These are phyloP conservation scores for Tremellales sp. DNA, from an alignment of 1,284 basidiomycete genomes.

Conservation along the genomic window DNA sequence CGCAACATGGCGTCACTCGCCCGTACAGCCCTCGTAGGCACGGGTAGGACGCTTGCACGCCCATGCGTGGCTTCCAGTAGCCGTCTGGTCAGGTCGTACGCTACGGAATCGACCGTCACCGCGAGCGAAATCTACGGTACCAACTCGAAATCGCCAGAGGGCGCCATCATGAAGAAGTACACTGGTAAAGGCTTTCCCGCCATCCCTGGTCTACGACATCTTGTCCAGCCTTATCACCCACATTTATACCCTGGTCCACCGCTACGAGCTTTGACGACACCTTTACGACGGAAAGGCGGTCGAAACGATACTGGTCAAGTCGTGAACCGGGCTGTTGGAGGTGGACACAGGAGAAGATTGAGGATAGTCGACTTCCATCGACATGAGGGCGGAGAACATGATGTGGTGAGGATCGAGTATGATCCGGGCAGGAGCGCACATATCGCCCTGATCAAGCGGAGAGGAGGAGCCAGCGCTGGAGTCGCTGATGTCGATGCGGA, in stretches of 20 bases:
- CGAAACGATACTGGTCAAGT: constrained; percentile 77
- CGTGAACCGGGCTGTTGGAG: constrained; percentile 83
- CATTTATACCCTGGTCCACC: constrained; percentile 83
- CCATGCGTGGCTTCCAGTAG: constrained; percentile 22
- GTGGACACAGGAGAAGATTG: constrained; percentile 84
- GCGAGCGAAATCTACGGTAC: constrained; percentile 5
- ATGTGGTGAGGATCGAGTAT: constrained; percentile 92
- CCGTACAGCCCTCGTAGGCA: constrained; percentile 16
- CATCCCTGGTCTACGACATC: constrained; percentile 67
- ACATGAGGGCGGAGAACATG: constrained; percentile 68
- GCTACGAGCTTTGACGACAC: constrained; percentile 73
- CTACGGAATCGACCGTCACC: constrained; percentile 12
- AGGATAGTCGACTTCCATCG: constrained; percentile 85
- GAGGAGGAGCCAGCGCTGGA: constrained; percentile 18
- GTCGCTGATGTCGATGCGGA: constrained; percentile 31
- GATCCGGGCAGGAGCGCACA: constrained; percentile 92
- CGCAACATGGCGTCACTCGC: constrained; percentile 24
- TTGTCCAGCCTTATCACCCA: constrained; percentile 71
- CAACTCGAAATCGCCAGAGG: constrained; percentile 13
- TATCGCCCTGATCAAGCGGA: constrained; percentile 69
- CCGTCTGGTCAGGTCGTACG: constrained; percentile 15
- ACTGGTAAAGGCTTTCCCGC: constrained; percentile 41
- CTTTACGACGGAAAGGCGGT: constrained; percentile 80
- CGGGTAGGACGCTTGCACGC: constrained; percentile 11
- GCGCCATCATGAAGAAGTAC: constrained; percentile 37